Conservation (phyloP, 257 asterid genomes). For the Nicotiana tomentosiformis region DNA sequence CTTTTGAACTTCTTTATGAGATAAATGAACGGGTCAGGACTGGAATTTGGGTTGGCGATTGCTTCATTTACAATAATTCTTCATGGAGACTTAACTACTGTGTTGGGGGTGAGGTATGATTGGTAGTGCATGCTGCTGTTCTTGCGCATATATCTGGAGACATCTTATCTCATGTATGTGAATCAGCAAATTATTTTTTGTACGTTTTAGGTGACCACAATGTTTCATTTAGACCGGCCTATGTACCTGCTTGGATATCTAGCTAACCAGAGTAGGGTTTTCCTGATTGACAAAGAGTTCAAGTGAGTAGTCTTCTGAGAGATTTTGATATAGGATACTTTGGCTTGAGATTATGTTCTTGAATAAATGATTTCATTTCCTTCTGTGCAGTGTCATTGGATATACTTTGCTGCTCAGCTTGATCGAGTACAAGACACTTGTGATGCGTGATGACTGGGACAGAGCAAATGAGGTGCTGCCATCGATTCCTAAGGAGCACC, state of each 20-base stretch:
- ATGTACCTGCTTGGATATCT: constrained; percentile 98
- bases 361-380: constrained; percentile 5
- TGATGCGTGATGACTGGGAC: constrained; percentile 92
- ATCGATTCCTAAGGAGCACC: constrained; percentile 90
- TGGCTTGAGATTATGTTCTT: not conserved
- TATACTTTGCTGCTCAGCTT: constrained; percentile 79
- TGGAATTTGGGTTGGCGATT: constrained; percentile 99
- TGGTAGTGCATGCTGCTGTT: not conserved
- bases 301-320: constrained; percentile 53
- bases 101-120: constrained; percentile 92
- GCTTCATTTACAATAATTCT: constrained; percentile 91
- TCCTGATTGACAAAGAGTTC: constrained; percentile 87
- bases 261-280: constrained; percentile 90
- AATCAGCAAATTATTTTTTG: constrained; percentile 10
- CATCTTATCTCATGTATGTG: not conserved
- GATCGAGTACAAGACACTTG: constrained; percentile 94
- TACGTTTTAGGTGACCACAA: constrained; percentile 71
- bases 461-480: constrained; percentile 81
- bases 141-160: constrained; percentile 1
- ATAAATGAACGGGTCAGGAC: constrained; percentile 93
- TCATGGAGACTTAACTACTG: constrained; percentile 98
- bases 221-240: constrained; percentile 96
- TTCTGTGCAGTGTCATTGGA: constrained; percentile 65
- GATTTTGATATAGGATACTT: constrained; percentile 3
- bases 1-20: constrained; percentile 93